Percentiles rank a stretch among this genome's conserved stretches.
phyloP scores from a whole-genome alignment of 2,329 filamentous ascomycete species.

The Elsinoe fawcettii region DNA sequence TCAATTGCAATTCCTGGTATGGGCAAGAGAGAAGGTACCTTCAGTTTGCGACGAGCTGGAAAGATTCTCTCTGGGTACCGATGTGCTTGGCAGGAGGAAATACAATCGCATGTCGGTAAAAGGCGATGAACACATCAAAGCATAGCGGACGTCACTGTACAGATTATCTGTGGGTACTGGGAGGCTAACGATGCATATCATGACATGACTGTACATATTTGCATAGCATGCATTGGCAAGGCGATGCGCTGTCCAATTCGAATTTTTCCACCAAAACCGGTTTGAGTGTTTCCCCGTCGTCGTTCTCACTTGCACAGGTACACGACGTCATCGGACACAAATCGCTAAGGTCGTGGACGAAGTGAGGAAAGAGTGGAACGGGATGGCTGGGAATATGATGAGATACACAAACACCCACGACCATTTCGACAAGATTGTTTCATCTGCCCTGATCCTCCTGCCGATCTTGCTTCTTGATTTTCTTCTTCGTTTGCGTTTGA shows the following conservation, averaged over 20 bases:
- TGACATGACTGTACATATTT: conserved; percentile 1
- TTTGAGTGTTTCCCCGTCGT: conserved; percentile 4
- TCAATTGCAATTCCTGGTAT: conserved; percentile 64
- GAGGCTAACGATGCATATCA: background rate
- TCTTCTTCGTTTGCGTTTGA: background rate
- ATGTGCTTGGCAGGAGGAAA: conserved; percentile 4
- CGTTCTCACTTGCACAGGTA: background rate
- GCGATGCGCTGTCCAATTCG: background rate
- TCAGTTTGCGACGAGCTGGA: conserved; percentile 61
- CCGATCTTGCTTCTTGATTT: conserved; percentile 13
- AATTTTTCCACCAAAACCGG: background rate
- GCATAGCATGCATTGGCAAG: background rate
- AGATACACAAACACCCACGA: background rate
- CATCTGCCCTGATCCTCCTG: conserved; percentile 12
- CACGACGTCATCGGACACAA: conserved; percentile 1
- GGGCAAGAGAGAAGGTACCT: conserved; percentile 63
- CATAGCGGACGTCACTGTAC: conserved; percentile 4
- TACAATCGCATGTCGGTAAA: background rate
- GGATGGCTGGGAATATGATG: conserved; percentile 11
- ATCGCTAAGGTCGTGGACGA: conserved; percentile 5
- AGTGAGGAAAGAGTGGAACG: conserved; percentile 5
- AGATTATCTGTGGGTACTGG: background rate
- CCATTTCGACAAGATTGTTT: background rate
- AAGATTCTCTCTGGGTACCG: conserved; percentile 23
- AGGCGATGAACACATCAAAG: background rate